Evolutionary conservation across 2,329 filamentous ascomycete genomes (phyloP), one percentile per base, ranked within the genome.

Genomic region (Alternaria sp.): DNA sequence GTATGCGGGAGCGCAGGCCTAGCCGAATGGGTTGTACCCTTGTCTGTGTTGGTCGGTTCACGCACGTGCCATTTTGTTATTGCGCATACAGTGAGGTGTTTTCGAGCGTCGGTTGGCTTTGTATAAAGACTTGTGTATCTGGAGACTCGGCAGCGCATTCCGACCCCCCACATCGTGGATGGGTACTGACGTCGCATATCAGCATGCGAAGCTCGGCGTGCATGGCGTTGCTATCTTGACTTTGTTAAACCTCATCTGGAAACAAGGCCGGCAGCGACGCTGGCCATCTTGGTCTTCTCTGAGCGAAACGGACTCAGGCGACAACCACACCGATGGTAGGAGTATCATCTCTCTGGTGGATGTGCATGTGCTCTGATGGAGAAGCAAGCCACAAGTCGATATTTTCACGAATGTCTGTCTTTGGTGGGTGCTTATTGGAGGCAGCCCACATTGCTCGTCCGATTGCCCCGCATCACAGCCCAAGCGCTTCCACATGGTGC

Each of bases 241-340:
- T 60, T 36, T 51, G 45, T 36, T 65, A 60, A 57, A 55, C 72
- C 71, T 62, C 51, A 68, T 76, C 49, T 64, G 75, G 75, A 64
- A 78, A 59, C 54, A 77, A 69, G 62, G 66, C 75, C 75, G 75
- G 54, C 43, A 43, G 25, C 51, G 36, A 36, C 23, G 49, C 3
- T 51, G 49, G 49, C 49, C 49, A n/a, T 52, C 13, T 54, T 26
- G 36, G 23, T 54, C 21, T 19, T 17, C 52, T 54, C 49, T 52
- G 19, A 21, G 19, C 30, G 9, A 52, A 11, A 52, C 7, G 12
- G 19, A 17, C 21, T 21, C 30, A 25, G 49, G 49, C 30, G 49
- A 52, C 19, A 12, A 40, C 28, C 19, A 52, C 49, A 52, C 49
- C 13, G 19, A 52, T 52, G 49, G 49, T 40, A 40, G n/a, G 8